phyloP scores from a whole-genome alignment of 1,139 yeast species.

The Geotrichum fermentans region DNA sequence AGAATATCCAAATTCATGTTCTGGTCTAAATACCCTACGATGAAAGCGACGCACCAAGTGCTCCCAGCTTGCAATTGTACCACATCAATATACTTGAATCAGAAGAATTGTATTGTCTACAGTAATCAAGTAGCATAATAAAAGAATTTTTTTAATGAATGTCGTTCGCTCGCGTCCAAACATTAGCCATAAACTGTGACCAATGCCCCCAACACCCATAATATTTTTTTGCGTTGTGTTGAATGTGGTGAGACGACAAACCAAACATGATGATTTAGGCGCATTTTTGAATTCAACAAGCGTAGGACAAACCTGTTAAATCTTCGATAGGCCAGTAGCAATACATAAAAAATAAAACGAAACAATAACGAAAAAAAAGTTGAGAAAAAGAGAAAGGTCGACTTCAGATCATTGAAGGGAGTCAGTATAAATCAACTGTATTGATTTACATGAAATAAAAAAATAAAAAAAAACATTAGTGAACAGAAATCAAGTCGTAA shows the following conservation, averaged over 20 bases:
- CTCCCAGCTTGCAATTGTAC: too few relatives aligned
- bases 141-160: too few relatives aligned
- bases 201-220: constrained; percentile 9
- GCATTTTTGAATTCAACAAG: constrained; percentile 18
- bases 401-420: too few relatives aligned
- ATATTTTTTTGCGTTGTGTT: constrained; percentile 14
- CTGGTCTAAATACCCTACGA: too few relatives aligned
- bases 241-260: not conserved
- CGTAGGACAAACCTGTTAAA: constrained; percentile 10
- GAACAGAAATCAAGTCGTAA: not conserved
- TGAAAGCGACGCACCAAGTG: too few relatives aligned
- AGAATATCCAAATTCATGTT: too few relatives aligned
- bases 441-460: not conserved
- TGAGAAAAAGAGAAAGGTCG: too few relatives aligned
- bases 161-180: constrained; percentile 7
- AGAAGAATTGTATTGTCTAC: too few relatives aligned
- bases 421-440: not conserved
- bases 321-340: constrained; percentile 15
- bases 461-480: not conserved
- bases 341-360: not conserved
- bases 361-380: not conserved
- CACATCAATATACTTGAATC: too few relatives aligned
- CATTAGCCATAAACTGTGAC: not conserved
- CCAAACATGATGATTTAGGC: constrained; percentile 7
- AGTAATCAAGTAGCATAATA: not conserved